Evolutionary conservation across 306 rosid species (phyloP).

Genomic region (Cicer cuneatum): DNA sequence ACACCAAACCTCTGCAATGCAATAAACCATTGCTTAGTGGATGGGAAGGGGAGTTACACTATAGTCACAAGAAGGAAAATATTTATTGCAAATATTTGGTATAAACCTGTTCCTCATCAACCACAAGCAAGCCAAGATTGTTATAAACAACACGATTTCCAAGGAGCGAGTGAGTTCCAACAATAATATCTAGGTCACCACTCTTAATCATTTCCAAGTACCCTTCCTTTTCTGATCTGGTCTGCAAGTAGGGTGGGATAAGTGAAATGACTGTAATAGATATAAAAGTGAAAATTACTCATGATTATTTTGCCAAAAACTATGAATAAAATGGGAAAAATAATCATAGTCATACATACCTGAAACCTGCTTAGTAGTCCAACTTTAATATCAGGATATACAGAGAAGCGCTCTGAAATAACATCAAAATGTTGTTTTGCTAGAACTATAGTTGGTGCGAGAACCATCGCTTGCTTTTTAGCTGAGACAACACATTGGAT

Average conservation of each 20-base stretch:
- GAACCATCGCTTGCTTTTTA: constrained; percentile 95
- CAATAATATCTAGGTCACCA: constrained; percentile 79
- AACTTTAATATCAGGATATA: constrained; percentile 64
- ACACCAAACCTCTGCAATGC: constrained; percentile 89
- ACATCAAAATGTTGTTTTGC: constrained; percentile 95
- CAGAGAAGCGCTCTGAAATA: constrained; percentile 80
- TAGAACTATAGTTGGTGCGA: constrained; percentile 93
- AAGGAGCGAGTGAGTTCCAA: constrained; percentile 97
- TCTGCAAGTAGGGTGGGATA: constrained; percentile 64
- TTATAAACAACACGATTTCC: constrained; percentile 87
- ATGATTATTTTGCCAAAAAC: constrained; percentile 33
- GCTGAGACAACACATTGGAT: constrained; percentile 76
- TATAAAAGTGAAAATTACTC: constrained; percentile 32
- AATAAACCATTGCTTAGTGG: constrained; percentile 40
- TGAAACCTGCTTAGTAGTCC: constrained; percentile 95
- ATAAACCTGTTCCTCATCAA: constrained; percentile 94
- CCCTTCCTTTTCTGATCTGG: constrained; percentile 78
- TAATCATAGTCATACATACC: constrained; percentile 59
- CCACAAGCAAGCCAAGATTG: constrained; percentile 92
- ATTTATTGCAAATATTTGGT: constrained; percentile 41
- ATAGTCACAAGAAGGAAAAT: constrained; percentile 41
- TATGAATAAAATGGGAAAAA: constrained; percentile 26
- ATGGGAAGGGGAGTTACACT: constrained; percentile 21
- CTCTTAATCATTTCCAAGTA: constrained; percentile 73
- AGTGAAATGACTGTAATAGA: constrained; percentile 48